Evolutionary conservation across 148 eudicot genomes (phyloP).

Genomic region (Vaccinium macrocarpon): DNA sequence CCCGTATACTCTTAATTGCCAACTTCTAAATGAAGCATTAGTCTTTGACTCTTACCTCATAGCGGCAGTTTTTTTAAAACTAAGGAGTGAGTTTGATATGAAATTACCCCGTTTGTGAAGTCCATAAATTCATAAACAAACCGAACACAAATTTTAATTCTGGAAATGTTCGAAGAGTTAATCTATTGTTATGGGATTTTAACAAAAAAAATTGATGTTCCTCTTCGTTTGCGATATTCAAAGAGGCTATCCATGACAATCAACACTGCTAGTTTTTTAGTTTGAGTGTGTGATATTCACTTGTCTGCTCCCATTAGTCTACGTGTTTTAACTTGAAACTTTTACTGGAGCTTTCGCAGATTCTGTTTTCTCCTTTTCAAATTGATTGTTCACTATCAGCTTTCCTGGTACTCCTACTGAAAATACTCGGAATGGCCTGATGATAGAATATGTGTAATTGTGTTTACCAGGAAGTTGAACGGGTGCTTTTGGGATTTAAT

Average conservation of each 20-base stretch:
- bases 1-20: neutral
- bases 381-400: neutral
- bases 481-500: conserved; percentile 78
- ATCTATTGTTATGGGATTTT: neutral
- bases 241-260: neutral
- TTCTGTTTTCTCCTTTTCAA: neutral
- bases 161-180: too few species aligned
- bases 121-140: neutral
- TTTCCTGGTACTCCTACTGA: neutral
- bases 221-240: neutral
- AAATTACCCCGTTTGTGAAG: neutral
- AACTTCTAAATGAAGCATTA: neutral
- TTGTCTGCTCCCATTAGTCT: neutral
- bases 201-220: neutral
- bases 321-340: neutral
- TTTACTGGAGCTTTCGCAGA: neutral
- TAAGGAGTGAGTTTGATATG: neutral
- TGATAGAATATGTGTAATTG: neutral
- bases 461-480: conserved; percentile 71
- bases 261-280: neutral
- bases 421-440: neutral
- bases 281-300: neutral
- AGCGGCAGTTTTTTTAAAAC: too few species aligned
- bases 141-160: neutral
- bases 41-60: neutral